Base-by-base conservation (phyloP, 2,329 filamentous ascomycete genomes). In the Pseudogymnoascus verrucosus region DNA sequence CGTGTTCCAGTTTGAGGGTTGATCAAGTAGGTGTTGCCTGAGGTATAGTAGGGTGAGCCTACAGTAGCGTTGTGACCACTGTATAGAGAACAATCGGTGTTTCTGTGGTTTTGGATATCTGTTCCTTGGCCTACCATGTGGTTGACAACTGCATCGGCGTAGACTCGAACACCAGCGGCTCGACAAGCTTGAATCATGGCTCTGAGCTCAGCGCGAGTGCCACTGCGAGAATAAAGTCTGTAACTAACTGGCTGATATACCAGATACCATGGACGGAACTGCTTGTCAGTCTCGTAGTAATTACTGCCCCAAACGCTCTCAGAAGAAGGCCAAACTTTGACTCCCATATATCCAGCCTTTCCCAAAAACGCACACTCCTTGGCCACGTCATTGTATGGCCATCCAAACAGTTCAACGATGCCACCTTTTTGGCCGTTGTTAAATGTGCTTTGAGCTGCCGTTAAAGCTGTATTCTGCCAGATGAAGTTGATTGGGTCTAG, bases 301-400 rank as follows among this genome's bases (percentile, higher is more conserved):
- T 72, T 68, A 3, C 67, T 69, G 4, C 71, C 71, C 70, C 71
- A 72, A 39, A 72, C 66, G 44, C 69, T 68, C 57, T 72, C 71
- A 34, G 67, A 69, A 12, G 70, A 62, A 10, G 71, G 70, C 70
- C 70, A 72, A n/a, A 72, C 68, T 65, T 69, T 72, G 14, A 72
- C 70, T 60, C 71, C 71, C 71, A 72, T 72, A 60, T 71, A 72
- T 16, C 71, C 69, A 57, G 71, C 71, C 64, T 68, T 71, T 19
- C 68, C 70, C 19, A 72, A 63, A 39, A 72, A 72, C 3, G 65
- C 42, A 64, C 71, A 72, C 63, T 72, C 71, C 21, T 67, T 68
- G 1, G 70, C 71, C 61, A 72, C 65, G 67, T 72, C 71, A 60
- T 69, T 70, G 62, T 70, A 72, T 5, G 70, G 71, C 71, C 71